These are phyloP conservation scores for Russula dissimulans DNA, from an alignment of 768 basidiomycete species.

Conservation along the genomic window DNA sequence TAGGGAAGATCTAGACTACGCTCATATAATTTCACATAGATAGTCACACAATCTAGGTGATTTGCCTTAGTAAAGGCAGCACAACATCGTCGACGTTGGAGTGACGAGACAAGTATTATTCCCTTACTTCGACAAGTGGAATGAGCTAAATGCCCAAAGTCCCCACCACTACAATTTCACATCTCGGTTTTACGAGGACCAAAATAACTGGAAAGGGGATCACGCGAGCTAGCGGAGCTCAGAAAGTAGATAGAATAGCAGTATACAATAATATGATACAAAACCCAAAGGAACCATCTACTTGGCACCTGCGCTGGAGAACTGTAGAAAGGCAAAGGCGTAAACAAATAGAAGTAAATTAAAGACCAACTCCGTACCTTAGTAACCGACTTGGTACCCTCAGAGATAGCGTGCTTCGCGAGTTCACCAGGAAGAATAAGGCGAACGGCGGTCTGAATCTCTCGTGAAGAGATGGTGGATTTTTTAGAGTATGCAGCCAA, in stretches of 20 bases:
- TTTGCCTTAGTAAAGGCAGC: background rate
- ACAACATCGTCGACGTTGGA: too few species aligned
- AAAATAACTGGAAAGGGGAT: background rate
- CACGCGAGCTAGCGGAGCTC: too few species aligned
- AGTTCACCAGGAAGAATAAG: conserved; percentile 95
- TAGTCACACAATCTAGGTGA: background rate
- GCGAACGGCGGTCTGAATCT: conserved; percentile 95
- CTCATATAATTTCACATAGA: background rate
- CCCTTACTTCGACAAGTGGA: too few species aligned
- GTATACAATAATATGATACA: conserved; percentile 24
- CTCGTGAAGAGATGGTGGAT: conserved; percentile 96
- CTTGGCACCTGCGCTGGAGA: conserved; percentile 66
- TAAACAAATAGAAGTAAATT: background rate
- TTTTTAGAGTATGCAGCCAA: conserved; percentile 97
- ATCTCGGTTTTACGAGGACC: too few species aligned
- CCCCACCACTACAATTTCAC: too few species aligned
- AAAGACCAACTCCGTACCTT: conserved; percentile 38
- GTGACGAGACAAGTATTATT: too few species aligned
- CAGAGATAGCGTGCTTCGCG: conserved; percentile 89
- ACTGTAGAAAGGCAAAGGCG: conserved; percentile 31
- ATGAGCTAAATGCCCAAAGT: too few species aligned
- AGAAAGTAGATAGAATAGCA: conserved; percentile 20
- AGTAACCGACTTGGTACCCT: conserved; percentile 90
- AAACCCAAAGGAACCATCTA: conserved; percentile 26
- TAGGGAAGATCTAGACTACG: conserved; percentile 68